Conservation (phyloP, 2,329 filamentous ascomycete species). For the Colletotrichum godetiae region DNA sequence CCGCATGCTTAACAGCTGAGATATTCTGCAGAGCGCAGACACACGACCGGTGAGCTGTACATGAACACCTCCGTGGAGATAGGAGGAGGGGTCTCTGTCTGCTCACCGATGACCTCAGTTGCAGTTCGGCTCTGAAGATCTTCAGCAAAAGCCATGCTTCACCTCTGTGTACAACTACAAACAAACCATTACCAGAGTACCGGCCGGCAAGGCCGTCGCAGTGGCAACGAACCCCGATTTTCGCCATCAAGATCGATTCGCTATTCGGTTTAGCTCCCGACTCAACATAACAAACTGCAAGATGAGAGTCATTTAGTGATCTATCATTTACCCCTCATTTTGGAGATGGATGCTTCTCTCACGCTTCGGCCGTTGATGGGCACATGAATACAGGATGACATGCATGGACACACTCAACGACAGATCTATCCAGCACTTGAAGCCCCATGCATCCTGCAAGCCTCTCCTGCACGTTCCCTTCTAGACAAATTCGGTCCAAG, state of each 20-base stretch:
- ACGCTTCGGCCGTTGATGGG: not conserved
- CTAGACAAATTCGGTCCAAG: not conserved
- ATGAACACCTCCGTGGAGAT: not conserved
- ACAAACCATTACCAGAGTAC: not conserved
- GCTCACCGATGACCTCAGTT: not conserved
- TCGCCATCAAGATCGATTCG: not conserved
- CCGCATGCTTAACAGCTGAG: not conserved
- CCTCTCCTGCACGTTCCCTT: not conserved
- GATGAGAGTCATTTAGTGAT: not conserved
- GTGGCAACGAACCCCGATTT: not conserved
- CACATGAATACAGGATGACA: not conserved
- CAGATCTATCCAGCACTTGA: not conserved
- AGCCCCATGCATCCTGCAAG: not conserved
- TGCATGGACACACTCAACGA: not conserved
- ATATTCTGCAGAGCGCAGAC: not conserved
- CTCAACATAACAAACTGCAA: not conserved
- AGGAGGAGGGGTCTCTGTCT: not conserved
- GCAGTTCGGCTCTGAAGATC: not conserved
- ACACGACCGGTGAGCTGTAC: not conserved
- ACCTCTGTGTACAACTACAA: not conserved
- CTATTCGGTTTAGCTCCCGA: not conserved
- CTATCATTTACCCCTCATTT: not conserved
- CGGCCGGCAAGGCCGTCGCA: not conserved
- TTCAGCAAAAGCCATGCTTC: not conserved
- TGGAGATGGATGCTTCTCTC: not conserved